Percentiles rank a stretch among this genome's conserved stretches.
phyloP scores from a whole-genome alignment of 148 eudicot species.

The Agrostemma githago region DNA sequence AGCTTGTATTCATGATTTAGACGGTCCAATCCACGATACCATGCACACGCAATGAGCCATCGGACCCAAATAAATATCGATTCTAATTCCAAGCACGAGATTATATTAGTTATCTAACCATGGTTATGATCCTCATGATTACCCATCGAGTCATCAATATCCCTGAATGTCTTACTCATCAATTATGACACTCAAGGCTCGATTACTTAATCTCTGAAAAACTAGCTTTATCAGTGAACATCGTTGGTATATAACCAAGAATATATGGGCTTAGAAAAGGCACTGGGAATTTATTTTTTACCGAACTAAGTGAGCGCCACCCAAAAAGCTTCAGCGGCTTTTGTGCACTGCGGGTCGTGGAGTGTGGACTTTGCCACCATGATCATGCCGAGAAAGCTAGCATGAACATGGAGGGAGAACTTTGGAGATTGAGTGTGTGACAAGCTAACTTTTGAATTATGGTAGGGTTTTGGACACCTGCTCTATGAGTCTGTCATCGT shows the following conservation, averaged over 20 bases:
- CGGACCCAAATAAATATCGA: too few relatives aligned
- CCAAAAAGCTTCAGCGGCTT: background rate
- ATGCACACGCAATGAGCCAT: too few relatives aligned
- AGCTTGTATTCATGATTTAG: too few relatives aligned
- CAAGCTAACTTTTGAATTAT: too few relatives aligned
- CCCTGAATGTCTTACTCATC: background rate
- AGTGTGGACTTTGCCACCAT: background rate
- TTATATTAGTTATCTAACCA: too few relatives aligned
- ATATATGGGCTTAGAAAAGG: background rate
- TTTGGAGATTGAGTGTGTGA: background rate
- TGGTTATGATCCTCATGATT: too few relatives aligned
- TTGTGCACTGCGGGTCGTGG: background rate
- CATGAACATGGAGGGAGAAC: background rate
- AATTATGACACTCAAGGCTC: background rate
- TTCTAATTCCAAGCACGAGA: too few relatives aligned
- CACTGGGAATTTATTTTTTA: background rate
- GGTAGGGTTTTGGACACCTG: background rate
- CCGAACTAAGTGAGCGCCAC: background rate
- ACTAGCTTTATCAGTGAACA: background rate
- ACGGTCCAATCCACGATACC: too few relatives aligned
- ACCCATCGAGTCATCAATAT: too few relatives aligned
- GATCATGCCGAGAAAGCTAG: background rate
- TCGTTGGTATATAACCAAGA: background rate
- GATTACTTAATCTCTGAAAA: background rate
- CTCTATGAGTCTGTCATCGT: background rate